phyloP scores from a whole-genome alignment of 345 rosid species.

The Cardamine chenopodiifolia region DNA sequence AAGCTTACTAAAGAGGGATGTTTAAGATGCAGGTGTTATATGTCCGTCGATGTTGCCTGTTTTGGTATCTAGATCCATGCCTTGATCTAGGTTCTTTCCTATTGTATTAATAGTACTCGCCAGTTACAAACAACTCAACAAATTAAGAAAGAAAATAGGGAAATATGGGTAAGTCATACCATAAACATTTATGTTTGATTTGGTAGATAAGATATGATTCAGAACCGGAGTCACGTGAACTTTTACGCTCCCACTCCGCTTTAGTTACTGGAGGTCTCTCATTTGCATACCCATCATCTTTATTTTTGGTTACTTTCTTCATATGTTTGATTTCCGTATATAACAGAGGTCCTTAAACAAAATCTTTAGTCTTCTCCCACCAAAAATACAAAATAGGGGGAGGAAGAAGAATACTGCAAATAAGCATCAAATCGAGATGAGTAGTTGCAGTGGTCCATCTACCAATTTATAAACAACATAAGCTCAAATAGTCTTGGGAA shows the following conservation, averaged over 20 bases:
- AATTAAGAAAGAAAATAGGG: constrained; percentile 10
- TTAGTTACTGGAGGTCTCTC: neutral
- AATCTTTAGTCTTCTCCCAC: neutral
- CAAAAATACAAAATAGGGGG: neutral
- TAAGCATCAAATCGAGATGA: neutral
- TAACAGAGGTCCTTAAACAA: neutral
- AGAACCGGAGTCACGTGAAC: constrained; percentile 22
- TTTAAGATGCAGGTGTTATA: neutral
- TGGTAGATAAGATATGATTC: neutral
- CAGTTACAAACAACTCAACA: neutral
- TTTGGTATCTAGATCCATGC: constrained; percentile 13
- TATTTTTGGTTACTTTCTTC: neutral
- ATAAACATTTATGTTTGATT: constrained; percentile 12
- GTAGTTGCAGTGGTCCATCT: neutral
- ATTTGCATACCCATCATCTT: neutral
- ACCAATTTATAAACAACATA: neutral
- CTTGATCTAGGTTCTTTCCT: neutral
- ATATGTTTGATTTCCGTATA: neutral
- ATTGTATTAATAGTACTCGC: constrained; percentile 9
- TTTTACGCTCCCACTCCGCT: neutral
- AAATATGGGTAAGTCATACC: neutral
- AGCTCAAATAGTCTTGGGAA: neutral
- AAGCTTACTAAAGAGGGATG: neutral
- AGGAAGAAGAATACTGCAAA: neutral
- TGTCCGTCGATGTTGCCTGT: neutral